Evolutionary conservation across 108 stramenopile species (phyloP), one percentile per base, ranked within the genome.

Genomic region (Cyclotella cryptica): DNA sequence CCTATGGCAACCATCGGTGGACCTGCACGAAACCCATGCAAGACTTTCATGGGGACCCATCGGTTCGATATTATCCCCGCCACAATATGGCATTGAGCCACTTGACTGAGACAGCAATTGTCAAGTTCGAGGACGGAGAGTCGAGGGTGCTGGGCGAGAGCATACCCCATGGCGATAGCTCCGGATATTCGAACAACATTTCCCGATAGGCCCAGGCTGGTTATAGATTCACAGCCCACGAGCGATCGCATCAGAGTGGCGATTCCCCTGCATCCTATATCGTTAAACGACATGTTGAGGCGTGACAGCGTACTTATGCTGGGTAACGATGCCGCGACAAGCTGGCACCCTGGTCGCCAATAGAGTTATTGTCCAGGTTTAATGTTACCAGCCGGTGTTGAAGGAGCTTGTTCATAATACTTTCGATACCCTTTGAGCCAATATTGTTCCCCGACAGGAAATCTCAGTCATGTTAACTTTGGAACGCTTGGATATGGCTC

Each of bases 291-390:
- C 21, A 96, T 65, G 67, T 92, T 92, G 28, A 96, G 74, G 18
- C 90, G 78, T 1, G 91, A 72, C 8, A 95, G 85, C 26, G 81
- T 73, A 40, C 84, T 84, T 79, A 96, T 90, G 68, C 91, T 91
- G 65, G 89, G 84, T 17, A 96, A 73, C 21, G 91, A 92, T 24
- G 95, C 95, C 14, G 95, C 95, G 12, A 96, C 91, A 10, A 96
- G 88, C 69, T 96, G 92, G 73, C 95, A 96, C 41, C 95, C 95
- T 88, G 86, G 71, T 96, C 95, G 9, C 95, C 91, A 69, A 96
- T 96, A n/a, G 81, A 67, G 49, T 96, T 96, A 54, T 92, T 93
- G 74, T 95, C 94, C 14, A 95, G 77, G 21, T 89, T 88, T 29
- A 95, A 76, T 52, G 88, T 92, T 10, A 90, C 75, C 47, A 95